These are phyloP conservation scores for Pharnaceum exiguum DNA, from an alignment of 148 eudicot genomes.

Conservation along the genomic window DNA sequence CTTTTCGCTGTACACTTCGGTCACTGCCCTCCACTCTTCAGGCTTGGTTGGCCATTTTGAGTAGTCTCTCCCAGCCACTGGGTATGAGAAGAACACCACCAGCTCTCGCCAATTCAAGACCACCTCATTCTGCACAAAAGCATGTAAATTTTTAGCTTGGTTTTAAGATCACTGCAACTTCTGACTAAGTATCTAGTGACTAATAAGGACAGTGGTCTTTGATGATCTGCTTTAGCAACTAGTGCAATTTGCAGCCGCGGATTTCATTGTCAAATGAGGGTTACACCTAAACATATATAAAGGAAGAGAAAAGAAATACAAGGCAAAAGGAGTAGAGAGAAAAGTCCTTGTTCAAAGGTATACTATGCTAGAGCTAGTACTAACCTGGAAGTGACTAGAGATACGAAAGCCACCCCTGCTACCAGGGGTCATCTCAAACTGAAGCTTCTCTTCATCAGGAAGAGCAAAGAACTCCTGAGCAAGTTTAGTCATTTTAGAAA, in stretches of 20 bases:
- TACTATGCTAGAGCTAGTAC: background rate
- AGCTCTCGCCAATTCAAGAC: conserved; percentile 73
- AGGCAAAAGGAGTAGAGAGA: no score
- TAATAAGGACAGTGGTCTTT: no score
- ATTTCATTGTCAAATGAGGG: no score
- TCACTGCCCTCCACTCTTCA: conserved; percentile 46
- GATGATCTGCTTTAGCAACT: no score
- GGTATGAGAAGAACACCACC: conserved; percentile 56
- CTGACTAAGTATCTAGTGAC: background rate
- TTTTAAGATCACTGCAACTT: background rate
- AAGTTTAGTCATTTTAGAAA: conserved; percentile 37
- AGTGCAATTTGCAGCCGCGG: no score
- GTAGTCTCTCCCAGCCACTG: conserved; percentile 52
- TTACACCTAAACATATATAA: no score
- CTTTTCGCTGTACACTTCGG: conserved; percentile 44
- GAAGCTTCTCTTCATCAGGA: conserved; percentile 57
- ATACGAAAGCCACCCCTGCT: conserved; percentile 70
- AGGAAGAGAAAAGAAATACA: no score
- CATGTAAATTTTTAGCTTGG: background rate
- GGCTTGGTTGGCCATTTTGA: conserved; percentile 79
- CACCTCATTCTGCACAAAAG: conserved; percentile 40
- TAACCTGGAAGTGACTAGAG: conserved; percentile 71
- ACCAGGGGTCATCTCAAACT: conserved; percentile 56
- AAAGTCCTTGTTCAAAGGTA: background rate
- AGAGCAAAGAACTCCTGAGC: conserved; percentile 48